These are phyloP conservation scores for Psidium guajava DNA, from an alignment of 345 rosid species.

Conservation along the genomic window DNA sequence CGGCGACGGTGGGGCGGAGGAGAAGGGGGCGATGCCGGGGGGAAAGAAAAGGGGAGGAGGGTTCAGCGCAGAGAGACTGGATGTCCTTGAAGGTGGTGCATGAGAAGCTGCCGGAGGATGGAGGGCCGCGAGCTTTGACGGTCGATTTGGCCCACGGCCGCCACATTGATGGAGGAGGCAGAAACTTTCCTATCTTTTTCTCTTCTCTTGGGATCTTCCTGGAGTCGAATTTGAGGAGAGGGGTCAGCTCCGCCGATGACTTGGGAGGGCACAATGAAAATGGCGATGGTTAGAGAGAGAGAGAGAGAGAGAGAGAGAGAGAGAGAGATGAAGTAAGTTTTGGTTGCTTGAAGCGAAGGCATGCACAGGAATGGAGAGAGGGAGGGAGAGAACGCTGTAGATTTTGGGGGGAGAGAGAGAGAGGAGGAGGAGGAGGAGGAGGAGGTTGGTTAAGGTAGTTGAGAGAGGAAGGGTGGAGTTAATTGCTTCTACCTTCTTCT, in stretches of 20 bases:
- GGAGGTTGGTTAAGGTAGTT: conserved; percentile 20
- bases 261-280: neutral
- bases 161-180: conserved; percentile 64
- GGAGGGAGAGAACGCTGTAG: neutral
- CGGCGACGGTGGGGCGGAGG: conserved; percentile 46
- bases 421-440: neutral
- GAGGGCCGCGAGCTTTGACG: conserved; percentile 1
- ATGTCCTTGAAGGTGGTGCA: conserved; percentile 70
- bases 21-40: conserved; percentile 19
- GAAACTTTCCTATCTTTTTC: neutral
- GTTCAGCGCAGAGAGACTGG: conserved; percentile 31
- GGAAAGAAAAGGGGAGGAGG: conserved; percentile 6
- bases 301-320: neutral
- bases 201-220: neutral
- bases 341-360: neutral
- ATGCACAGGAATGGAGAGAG: neutral
- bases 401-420: neutral
- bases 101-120: conserved; percentile 17
- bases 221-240: neutral
- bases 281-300: neutral
- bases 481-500: neutral
- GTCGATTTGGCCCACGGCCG: conserved; percentile 67
- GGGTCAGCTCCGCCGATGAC: neutral
- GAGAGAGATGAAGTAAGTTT: neutral
- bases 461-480: conserved; percentile 4